Percentiles rank a stretch among this genome's conserved stretches.
These are phyloP conservation scores for Trypanosoma theileri DNA, from an alignment of 208 protist species.

Conservation along the genomic window DNA sequence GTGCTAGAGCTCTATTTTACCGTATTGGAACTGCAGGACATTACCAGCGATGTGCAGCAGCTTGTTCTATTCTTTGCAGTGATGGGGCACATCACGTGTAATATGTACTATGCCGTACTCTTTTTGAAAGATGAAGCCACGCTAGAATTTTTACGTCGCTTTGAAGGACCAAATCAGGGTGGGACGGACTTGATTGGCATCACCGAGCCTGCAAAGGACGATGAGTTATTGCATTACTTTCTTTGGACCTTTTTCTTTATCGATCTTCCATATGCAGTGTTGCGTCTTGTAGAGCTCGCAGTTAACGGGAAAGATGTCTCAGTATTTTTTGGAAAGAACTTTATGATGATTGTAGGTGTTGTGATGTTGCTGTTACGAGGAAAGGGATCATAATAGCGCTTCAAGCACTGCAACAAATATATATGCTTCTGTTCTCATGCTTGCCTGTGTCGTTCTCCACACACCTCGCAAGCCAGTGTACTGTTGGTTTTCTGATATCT, in stretches of 20 bases:
- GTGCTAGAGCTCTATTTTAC: slow-evolving; percentile 23
- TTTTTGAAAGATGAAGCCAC: slow-evolving; percentile 25
- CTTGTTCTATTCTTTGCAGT: slow-evolving; percentile 25
- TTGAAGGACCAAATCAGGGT: slow-evolving; percentile 9
- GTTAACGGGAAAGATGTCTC: slow-evolving; percentile 23
- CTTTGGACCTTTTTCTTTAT: slow-evolving; percentile 31
- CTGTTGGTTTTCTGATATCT: no score
- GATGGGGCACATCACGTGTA: slow-evolving; percentile 23
- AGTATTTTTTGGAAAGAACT: slow-evolving; percentile 27
- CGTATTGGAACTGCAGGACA: slow-evolving; percentile 5
- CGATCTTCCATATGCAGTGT: slow-evolving; percentile 23
- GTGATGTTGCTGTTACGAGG: slow-evolving; percentile 22
- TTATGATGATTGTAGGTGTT: slow-evolving; percentile 27
- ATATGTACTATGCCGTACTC: slow-evolving; percentile 22
- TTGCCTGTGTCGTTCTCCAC: not conserved
- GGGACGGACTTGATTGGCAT: slow-evolving; percentile 6
- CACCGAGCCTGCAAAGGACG: slow-evolving; percentile 14
- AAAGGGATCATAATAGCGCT: not conserved
- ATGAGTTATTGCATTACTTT: slow-evolving; percentile 29
- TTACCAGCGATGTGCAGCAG: slow-evolving; percentile 1
- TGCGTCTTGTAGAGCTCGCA: slow-evolving; percentile 21
- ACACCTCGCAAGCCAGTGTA: no score
- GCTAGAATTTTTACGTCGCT: slow-evolving; percentile 16
- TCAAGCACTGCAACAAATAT: not conserved
- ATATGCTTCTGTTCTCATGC: not conserved